Evolutionary conservation across 352 stramenopile species (phyloP).

Genomic region (Globisporangium heterothallicum): DNA sequence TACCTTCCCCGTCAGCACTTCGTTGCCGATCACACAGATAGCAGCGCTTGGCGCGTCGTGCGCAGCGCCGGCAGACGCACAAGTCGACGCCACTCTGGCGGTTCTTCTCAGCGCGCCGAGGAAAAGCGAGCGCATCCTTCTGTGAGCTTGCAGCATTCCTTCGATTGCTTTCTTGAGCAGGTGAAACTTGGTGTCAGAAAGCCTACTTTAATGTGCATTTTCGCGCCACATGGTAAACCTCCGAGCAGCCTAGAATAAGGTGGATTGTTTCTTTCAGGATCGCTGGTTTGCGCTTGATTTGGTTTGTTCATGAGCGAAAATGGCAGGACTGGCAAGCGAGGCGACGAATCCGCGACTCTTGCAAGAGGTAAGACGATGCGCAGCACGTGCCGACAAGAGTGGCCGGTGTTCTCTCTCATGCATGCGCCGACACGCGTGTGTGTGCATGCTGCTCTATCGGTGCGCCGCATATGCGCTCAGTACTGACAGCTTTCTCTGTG

Average conservation of each 20-base stretch:
- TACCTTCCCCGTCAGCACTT: constrained; percentile 84
- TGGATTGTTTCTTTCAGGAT: background rate
- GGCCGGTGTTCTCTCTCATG: no score
- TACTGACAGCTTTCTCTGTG: background rate
- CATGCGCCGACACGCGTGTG: constrained; percentile 1
- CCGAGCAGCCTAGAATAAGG: no score
- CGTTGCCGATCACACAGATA: constrained; percentile 78
- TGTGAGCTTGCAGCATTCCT: constrained; percentile 13
- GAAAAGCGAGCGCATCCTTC: constrained; percentile 2
- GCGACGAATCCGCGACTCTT: constrained; percentile 50
- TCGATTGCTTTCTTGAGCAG: constrained; percentile 8
- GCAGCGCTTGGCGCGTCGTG: constrained; percentile 41
- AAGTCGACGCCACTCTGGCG: background rate
- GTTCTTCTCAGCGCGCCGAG: background rate
- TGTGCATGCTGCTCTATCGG: background rate
- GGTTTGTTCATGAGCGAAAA: background rate
- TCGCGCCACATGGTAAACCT: no score
- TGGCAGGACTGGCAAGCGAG: constrained; percentile 24
- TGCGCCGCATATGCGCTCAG: background rate
- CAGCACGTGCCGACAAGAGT: background rate
- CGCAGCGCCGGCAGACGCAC: background rate
- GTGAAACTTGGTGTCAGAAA: no score
- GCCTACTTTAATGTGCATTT: no score
- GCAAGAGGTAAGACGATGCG: constrained; percentile 42
- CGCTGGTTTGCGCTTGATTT: background rate